phyloP scores from a whole-genome alignment of 192 early-diverging fungal species.

The Umbelopsis vinacea region DNA sequence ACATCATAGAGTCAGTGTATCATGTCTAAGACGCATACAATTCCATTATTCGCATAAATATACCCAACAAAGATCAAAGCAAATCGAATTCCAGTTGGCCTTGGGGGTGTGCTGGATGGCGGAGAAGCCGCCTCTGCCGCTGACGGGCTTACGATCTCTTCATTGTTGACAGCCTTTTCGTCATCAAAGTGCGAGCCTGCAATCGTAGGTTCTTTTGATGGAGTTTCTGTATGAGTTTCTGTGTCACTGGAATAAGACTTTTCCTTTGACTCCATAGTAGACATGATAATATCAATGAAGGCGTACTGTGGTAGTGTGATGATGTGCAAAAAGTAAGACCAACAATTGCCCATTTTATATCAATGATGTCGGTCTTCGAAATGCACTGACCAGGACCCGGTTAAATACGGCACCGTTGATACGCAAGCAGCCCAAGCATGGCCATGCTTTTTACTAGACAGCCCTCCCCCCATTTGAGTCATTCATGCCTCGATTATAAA shows the following conservation, averaged over 20 bases:
- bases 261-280: not conserved
- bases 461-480: not conserved
- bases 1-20: not conserved
- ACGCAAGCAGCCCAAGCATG: not conserved
- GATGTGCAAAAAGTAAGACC: not conserved
- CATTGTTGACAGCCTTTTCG: not conserved
- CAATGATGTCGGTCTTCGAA: not conserved
- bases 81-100: slow-evolving; percentile 9
- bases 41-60: not conserved
- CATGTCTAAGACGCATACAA: not conserved
- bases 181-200: not conserved
- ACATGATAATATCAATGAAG: not conserved
- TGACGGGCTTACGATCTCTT: not conserved
- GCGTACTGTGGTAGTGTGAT: not conserved
- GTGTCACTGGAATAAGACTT: not conserved
- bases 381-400: not conserved
- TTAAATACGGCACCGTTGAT: slow-evolving; percentile 1
- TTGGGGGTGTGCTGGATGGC: not conserved
- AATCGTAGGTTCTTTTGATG: not conserved
- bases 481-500: not conserved
- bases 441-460: not conserved
- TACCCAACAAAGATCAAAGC: slow-evolving; percentile 26
- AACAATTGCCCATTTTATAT: not conserved
- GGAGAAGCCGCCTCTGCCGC: not conserved
- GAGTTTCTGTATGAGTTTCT: not conserved